Percentiles rank a stretch among this genome's conserved stretches.
These are phyloP conservation scores for Aspergillus arachidicola DNA, from an alignment of 2,329 filamentous ascomycete genomes.

Conservation along the genomic window DNA sequence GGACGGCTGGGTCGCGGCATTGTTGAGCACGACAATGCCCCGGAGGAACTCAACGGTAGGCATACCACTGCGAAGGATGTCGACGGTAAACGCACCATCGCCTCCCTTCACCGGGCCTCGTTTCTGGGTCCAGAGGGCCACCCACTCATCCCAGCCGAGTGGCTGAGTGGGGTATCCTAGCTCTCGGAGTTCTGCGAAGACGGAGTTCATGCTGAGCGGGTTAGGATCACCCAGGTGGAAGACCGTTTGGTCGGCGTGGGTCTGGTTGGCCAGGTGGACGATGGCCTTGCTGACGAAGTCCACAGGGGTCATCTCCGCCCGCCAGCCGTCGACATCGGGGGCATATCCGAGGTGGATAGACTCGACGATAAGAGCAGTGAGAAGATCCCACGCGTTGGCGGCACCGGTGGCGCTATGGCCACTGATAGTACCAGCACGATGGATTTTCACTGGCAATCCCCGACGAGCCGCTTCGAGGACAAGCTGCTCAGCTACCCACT, in stretches of 20 bases:
- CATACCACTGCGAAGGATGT: constrained; percentile 80
- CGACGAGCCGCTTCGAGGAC: constrained; percentile 69
- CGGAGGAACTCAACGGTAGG: constrained; percentile 71
- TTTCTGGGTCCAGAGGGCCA: constrained; percentile 71
- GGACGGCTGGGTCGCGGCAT: constrained; percentile 65
- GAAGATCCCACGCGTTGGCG: constrained; percentile 75
- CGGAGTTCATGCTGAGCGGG: constrained; percentile 65
- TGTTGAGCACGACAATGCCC: constrained; percentile 73
- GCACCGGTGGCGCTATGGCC: constrained; percentile 75
- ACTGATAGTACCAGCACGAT: constrained; percentile 75
- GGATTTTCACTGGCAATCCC: constrained; percentile 70
- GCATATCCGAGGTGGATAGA: constrained; percentile 72
- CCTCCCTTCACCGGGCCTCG: constrained; percentile 65
- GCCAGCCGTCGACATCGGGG: constrained; percentile 73
- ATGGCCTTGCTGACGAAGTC: constrained; percentile 79
- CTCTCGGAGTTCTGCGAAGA: constrained; percentile 66
- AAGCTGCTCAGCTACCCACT: constrained; percentile 79
- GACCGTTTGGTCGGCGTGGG: constrained; percentile 62
- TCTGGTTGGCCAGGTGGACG: constrained; percentile 67
- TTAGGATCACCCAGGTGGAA: constrained; percentile 76
- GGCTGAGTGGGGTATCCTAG: constrained; percentile 72
- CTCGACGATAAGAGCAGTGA: constrained; percentile 76
- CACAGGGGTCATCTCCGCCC: constrained; percentile 80
- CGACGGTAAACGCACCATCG: constrained; percentile 73
- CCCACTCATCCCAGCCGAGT: constrained; percentile 73